Evolutionary conservation across 805 yeast species (phyloP), one percentile per base, ranked within the genome.

Genomic region (Candida oleophila): DNA sequence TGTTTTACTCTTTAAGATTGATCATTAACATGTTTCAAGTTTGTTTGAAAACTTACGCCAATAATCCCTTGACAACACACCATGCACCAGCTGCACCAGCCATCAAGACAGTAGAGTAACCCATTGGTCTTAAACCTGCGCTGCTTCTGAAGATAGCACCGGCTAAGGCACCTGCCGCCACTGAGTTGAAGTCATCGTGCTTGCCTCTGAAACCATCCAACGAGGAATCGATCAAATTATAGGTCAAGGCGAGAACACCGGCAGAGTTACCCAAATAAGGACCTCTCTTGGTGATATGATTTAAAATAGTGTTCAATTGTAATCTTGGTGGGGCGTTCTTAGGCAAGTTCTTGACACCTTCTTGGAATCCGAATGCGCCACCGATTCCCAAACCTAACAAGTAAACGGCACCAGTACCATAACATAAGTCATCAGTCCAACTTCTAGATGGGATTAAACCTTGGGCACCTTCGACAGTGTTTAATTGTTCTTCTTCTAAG

Each of bases 371-470:
- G 59, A 82, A 85, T 12, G 83, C 69, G 49, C 99, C 99, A 69
- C 99, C 99, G 38, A 82, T 50, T 32, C 96, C 96, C 54, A 94
- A 77, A 38, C 96, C 96, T 28, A 87, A 56, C 55, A 94, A 76
- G 64, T 94, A 94, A 44, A 90, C 89, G 4, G 96, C 83, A 68
- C 99, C 99, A 9, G 98, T 87, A 56, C 99, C 99, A 68, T 94
- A 94, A 78, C 97, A 90, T 54, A 94, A 77, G 71, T 94, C 98
- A 66, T 94, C 99, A 14, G 90, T 80, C 96, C 97, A 94, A 57
- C 96, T 96, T 72, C 97, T 84, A n/a, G 96, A 87, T 22, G 99
- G 97, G 52, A 94, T 79, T 49, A 92, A 65, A 48, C 97, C 96
- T 61, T 88, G 89, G 1, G 96, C 81, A 35, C 96, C 97, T 60